These are phyloP conservation scores for Zygosaccharomyces gambellarensis DNA, from an alignment of 805 yeast species.

Conservation along the genomic window DNA sequence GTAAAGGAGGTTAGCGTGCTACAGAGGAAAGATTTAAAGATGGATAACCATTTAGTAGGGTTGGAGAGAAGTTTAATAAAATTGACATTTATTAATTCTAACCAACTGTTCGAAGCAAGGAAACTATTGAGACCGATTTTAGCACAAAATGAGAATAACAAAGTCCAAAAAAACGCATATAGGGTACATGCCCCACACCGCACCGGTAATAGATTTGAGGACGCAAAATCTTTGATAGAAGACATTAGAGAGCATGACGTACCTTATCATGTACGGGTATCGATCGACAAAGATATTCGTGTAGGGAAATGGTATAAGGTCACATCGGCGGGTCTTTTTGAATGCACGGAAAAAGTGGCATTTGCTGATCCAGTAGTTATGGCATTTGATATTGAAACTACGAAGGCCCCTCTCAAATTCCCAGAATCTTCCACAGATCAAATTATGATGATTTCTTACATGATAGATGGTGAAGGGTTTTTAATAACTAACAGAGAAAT, in stretches of 20 bases:
- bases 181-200: slow-evolving; percentile 15
- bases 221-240: slow-evolving; percentile 55
- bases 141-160: slow-evolving; percentile 55
- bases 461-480: slow-evolving; percentile 97
- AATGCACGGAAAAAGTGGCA: slow-evolving; percentile 67
- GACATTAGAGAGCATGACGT: slow-evolving; percentile 94
- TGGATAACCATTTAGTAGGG: slow-evolving; percentile 86
- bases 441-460: slow-evolving; percentile 97
- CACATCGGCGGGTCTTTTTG: slow-evolving; percentile 51
- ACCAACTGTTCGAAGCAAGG: slow-evolving; percentile 72
- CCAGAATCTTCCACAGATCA: slow-evolving; percentile 90
- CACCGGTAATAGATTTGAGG: slow-evolving; percentile 39
- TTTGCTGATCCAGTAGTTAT: slow-evolving; percentile 96
- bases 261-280: slow-evolving; percentile 92
- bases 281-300: slow-evolving; percentile 82
- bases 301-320: slow-evolving; percentile 96
- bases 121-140: slow-evolving; percentile 64
- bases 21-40: slow-evolving; percentile 69
- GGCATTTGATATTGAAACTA: slow-evolving; percentile 97
- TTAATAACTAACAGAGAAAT: slow-evolving; percentile 91
- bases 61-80: slow-evolving; percentile 57
- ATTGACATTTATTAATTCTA: slow-evolving; percentile 67
- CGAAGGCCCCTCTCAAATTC: slow-evolving; percentile 91
- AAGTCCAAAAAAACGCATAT: slow-evolving; percentile 64
- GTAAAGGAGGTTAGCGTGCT: slow-evolving; percentile 54